A percentile compares a stretch with the other conserved stretches of the same genome.
Evolutionary conservation across 2,329 filamentous ascomycete genomes (phyloP).

Genomic region (Fusarium drepaniforme): DNA sequence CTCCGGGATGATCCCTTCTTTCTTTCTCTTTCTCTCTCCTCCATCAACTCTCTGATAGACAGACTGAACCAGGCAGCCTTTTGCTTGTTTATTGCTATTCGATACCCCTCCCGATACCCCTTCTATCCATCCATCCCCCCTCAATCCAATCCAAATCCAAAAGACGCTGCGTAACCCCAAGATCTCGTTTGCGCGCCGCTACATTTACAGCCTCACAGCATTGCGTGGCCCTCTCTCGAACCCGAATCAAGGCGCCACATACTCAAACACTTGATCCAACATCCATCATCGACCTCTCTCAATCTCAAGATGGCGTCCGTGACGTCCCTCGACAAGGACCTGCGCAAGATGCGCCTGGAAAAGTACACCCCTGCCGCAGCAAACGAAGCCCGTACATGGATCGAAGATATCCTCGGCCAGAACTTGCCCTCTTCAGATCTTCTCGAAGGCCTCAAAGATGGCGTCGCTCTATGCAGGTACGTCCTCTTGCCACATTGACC

Average conservation of each 20-base stretch:
- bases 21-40: conserved; percentile 9
- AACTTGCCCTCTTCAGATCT: conserved; percentile 80
- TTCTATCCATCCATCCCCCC: not conserved
- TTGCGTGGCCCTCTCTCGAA: conserved; percentile 1
- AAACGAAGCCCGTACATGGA: conserved; percentile 87
- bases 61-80: conserved; percentile 10
- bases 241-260: not conserved
- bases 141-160: not conserved
- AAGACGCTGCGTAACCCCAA: conserved; percentile 8
- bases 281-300: not conserved
- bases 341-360: conserved; percentile 91
- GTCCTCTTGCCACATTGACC: conserved; percentile 42
- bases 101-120: conserved; percentile 22
- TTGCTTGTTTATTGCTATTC: conserved; percentile 22
- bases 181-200: not conserved
- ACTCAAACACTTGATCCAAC: not conserved
- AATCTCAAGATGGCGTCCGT: conserved; percentile 84
- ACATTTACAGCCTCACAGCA: conserved; percentile 1
- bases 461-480: conserved; percentile 92
- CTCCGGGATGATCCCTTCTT: conserved; percentile 19
- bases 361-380: conserved; percentile 94
- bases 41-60: conserved; percentile 3
- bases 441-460: conserved; percentile 89
- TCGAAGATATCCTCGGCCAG: conserved; percentile 84
- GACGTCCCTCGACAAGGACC: conserved; percentile 91